Percentiles rank a stretch among this genome's conserved stretches.
Evolutionary conservation across 164 flowering plant genomes (phyloP).

Genomic region (Vitis rupestris): DNA sequence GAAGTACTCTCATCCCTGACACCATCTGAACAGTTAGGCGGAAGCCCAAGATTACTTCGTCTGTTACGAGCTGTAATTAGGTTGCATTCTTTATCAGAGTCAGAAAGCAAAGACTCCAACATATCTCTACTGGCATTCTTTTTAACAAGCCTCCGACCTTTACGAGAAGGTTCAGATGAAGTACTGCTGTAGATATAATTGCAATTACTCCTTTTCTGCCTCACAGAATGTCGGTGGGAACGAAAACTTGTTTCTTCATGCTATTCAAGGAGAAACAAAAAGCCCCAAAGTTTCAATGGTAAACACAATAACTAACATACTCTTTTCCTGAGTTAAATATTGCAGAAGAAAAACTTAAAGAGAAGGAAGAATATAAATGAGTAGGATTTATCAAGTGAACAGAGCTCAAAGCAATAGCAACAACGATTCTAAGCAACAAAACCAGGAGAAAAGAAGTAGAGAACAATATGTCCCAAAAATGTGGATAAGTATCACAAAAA

Average conservation of each 20-base stretch:
- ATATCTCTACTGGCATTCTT: conserved; percentile 22
- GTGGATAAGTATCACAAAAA: no score
- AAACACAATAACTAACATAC: no score
- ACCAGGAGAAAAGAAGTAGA: no score
- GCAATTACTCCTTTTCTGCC: conserved; percentile 27
- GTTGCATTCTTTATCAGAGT: conserved; percentile 28
- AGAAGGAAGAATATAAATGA: no score
- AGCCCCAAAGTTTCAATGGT: no score
- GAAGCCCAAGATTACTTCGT: background rate
- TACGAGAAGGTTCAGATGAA: conserved; percentile 34
- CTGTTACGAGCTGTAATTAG: conserved; percentile 3
- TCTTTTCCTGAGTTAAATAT: conserved; percentile 2
- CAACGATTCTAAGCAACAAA: no score
- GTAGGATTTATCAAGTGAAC: no score
- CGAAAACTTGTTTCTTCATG: conserved; percentile 18
- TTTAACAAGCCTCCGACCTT: conserved; percentile 54
- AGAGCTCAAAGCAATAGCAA: no score
- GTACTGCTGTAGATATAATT: conserved; percentile 14
- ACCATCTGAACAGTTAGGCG: conserved; percentile 16
- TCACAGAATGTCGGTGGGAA: conserved; percentile 9
- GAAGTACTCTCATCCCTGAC: conserved; percentile 11
- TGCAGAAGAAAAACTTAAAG: no score
- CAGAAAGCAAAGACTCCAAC: conserved; percentile 19
- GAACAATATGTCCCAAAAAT: no score
- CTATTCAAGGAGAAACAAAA: conserved; percentile 1